Evolutionary conservation across 139 green algal species (phyloP), one percentile per base, ranked within the genome.

Genomic region (Chlamydomonas sp.): DNA sequence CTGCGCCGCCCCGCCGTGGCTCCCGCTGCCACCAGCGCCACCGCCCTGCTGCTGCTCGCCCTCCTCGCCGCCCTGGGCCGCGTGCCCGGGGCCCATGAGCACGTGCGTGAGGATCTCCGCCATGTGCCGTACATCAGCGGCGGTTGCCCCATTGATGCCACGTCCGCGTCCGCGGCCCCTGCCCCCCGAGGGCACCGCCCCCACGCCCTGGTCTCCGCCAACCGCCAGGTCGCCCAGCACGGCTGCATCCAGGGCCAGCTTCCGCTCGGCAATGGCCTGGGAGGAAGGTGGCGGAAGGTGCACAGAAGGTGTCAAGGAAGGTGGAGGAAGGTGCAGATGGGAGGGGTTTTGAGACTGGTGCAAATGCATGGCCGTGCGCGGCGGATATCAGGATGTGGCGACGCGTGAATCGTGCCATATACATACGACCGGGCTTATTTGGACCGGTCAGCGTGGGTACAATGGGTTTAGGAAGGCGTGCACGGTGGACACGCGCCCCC

Each of bases 221-320:
- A 79, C 80, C 68, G 81, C 83, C 79, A 88, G 66, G 59, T 83
- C 91, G 10, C 83, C 81, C 61, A 90, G 80, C 18, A 90, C 90
- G 4, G 80, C 87, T 1, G 81, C 87, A 71, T 98, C 96, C 84
- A 98, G 90, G 4, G 91, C 87, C 83, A 99, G 93, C 92, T 99
- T 99, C 68, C 94, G 90, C 91, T 98, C 89, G 8, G 95, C 95
- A 61, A 99, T 94, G 60, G 92, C 86, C 83, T 96, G 90, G 78
- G 6, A 68, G 78, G 15, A 60, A 5, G 17, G 16, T 49, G 57
- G 17, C 3, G 4, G 20, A 57, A 6, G 57, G 57, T 17, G 59
- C 15, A 49, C 66, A 49, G 6, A 14, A 16, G 58, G 58, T 10
- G 7, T 12, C 3, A 59, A 66, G 69, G 69, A 57, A 6, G 69